Conservation (phyloP, 2,329 filamentous ascomycete genomes). For the Botrytis squamosa region DNA sequence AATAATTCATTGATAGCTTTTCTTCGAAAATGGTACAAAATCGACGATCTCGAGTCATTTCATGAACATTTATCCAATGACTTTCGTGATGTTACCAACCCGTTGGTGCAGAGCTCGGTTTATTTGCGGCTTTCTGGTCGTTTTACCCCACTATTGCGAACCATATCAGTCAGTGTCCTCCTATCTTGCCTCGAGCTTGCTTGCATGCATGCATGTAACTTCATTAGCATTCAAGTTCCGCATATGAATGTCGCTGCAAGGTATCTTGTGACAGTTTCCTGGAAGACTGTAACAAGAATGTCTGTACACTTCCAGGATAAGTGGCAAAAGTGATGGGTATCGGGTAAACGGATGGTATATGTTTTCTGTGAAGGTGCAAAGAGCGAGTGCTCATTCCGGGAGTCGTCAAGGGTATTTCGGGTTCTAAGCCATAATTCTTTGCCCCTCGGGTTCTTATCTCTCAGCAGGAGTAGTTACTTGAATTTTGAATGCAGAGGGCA, state of each 20-base stretch:
- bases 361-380: neutral
- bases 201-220: neutral
- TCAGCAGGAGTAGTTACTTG: neutral
- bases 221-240: neutral
- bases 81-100: neutral
- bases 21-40: neutral
- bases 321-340: neutral
- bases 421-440: neutral
- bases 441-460: neutral
- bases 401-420: neutral
- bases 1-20: neutral
- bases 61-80: neutral
- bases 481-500: neutral
- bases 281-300: neutral
- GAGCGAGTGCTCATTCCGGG: neutral
- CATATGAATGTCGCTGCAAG: neutral
- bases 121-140: neutral
- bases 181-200: neutral
- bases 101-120: neutral
- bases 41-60: neutral
- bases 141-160: neutral
- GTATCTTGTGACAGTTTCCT: neutral
- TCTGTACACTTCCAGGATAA: neutral
- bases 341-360: neutral
- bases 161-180: neutral